These are phyloP conservation scores for Periconia digitata DNA, from an alignment of 2,329 filamentous ascomycete genomes.

Conservation along the genomic window DNA sequence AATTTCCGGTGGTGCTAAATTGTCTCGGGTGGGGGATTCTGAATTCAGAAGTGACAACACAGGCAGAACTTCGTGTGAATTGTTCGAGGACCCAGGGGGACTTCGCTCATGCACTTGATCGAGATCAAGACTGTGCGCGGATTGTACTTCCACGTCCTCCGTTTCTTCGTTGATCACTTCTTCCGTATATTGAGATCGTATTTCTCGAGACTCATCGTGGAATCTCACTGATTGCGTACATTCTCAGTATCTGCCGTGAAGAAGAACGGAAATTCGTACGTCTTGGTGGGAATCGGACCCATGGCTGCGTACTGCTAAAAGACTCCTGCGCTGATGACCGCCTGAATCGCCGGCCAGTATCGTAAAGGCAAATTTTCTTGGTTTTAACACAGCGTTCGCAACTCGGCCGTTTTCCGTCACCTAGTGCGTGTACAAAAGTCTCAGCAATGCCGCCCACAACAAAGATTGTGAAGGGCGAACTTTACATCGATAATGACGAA, in stretches of 20 bases:
- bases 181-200: constrained; percentile 33
- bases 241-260: no score
- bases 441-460: constrained; percentile 11
- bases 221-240: no score
- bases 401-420: constrained; percentile 38
- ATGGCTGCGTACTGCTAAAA: constrained; percentile 35
- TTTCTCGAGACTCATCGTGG: constrained; percentile 37
- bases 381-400: constrained; percentile 36
- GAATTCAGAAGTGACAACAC: constrained; percentile 38
- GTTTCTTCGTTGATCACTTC: constrained; percentile 15
- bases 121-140: constrained; percentile 11
- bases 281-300: constrained; percentile 39
- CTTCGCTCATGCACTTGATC: constrained; percentile 15
- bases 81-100: constrained; percentile 19
- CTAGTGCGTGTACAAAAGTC: constrained; percentile 22
- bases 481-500: constrained; percentile 42
- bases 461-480: neutral
- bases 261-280: constrained; percentile 16
- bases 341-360: constrained; percentile 38
- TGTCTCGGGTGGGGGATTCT: constrained; percentile 28
- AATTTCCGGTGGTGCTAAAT: constrained; percentile 7
- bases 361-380: constrained; percentile 37
- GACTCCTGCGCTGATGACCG: constrained; percentile 37
- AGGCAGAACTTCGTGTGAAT: constrained; percentile 34
- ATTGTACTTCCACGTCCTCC: constrained; percentile 10